Evolutionary conservation across 352 stramenopile species (phyloP), one percentile per base, ranked within the genome.

Genomic region (Phytophthora crassamura): DNA sequence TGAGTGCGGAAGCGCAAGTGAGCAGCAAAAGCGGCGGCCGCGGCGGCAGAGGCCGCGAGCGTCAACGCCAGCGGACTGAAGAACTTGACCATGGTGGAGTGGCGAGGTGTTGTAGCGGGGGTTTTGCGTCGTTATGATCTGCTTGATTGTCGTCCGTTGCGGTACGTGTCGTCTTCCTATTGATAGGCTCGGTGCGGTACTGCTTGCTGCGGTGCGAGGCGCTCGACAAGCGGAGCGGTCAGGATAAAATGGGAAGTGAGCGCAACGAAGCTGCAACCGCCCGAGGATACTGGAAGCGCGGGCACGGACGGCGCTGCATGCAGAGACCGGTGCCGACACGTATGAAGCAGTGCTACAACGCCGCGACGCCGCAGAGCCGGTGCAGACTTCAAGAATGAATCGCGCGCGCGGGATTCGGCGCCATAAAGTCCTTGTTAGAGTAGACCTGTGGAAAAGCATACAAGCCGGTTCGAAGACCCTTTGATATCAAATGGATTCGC

Each of bases 51-150:
- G 35, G 72, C 64, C 2, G 60, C 72, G 34, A 80, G 59, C 18
- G 68, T 69, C 34, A 77, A 47, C 22, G 52, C 53, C 16, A 74
- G 60, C 5, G 64, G 68, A 52, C 36, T 76, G 36, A 68, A 65
- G 34, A 77, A 63, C 57, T 80, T 80, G 60, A 75, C 69, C 69
- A 80, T 80, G 42, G 22, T 41, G 35, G 28, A 32, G 28, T 32
- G 28, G 28, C 28, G 28, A 32, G 28, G 12, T 43, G 54, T 35
- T 55, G 50, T 32, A 36, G 33, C 33, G 39, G 58, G 45, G 18
- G 42, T 61, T 60, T 69, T 64, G 61, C 48, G 59, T 42, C 62
- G 54, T 66, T 66, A 66, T n/a, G n/a, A n/a, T 48, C 16, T 35
- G 36, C n/a, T 67, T 41, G 30, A 52, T 46, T 42, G 45, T 52